Evolutionary conservation across 345 rosid genomes (phyloP), one percentile per base, ranked within the genome.

Genomic region (Stellera chamaejasme): DNA sequence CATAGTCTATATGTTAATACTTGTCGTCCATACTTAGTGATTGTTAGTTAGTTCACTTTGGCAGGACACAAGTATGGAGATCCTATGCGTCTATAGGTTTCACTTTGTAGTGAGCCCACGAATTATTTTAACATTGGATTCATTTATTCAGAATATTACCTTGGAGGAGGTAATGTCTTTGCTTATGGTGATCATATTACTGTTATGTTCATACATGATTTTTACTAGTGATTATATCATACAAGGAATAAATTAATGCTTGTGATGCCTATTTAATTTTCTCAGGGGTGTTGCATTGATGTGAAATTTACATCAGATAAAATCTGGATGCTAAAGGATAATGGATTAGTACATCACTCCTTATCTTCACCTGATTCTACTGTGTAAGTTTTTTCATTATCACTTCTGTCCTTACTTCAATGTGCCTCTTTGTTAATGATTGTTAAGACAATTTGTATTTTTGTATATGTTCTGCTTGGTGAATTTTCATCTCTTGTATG

Each of bases 201-300:
- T 32, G 9, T 2, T 32, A 8, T 32, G 39, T 32, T 32, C 7
- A 8, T 32, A 8, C 39, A 32, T 2, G 39, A 32, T 32, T 8
- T 32, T 32, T 32, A 8, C 9, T 32, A 8, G 39, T 32, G 39
- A 32, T 32, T 32, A 32, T 32, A 8, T 32, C 3, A 5, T 32
- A 32, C 39, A 32, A 32, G 9, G 9, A 32, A 32, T 32, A 8
- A 8, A 32, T 5, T 5, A 4, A 32, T 32, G 2, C 39, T 12
- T 58, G 48, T 61, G 52, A 54, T 52, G 54, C 50, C 65, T 50
- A 27, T 56, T 43, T 69, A 45, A 26, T 64, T 56, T 74, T 59
- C 14, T 60, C 67, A 93, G 99, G 99, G 88, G 26, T 74, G 41
- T 59, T 78, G 84, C 69, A 56, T 86, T 69, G 99, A 89, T 71